A percentile compares a stretch with the other conserved stretches of the same genome.
These are phyloP conservation scores for Extremus antarcticus DNA, from an alignment of 495 filamentous ascomycete species.

Conservation along the genomic window DNA sequence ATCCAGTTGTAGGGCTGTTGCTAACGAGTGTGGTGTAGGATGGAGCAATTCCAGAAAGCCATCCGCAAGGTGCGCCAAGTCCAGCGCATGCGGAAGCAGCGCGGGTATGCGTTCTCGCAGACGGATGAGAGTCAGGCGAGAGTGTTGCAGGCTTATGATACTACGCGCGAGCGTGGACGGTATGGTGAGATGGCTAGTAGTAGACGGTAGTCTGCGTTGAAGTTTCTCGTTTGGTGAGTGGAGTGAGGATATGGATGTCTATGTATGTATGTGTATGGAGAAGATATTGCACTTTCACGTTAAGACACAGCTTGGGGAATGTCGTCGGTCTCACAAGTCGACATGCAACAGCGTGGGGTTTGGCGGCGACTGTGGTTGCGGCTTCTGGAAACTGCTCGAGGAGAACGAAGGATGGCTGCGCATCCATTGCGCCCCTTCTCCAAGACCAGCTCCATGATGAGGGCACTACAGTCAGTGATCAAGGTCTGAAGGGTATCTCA, in stretches of 20 bases:
- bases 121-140: constrained; percentile 91
- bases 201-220: neutral
- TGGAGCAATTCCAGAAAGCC: constrained; percentile 99
- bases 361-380: too few species aligned
- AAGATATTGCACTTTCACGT: too few species aligned
- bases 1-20: neutral
- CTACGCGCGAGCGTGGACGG: constrained; percentile 76
- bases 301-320: too few species aligned
- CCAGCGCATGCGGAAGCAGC: constrained; percentile 98
- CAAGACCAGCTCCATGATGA: too few species aligned
- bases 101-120: constrained; percentile 96
- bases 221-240: neutral
- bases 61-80: constrained; percentile 98
- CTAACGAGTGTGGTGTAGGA: too few species aligned
- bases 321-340: too few species aligned
- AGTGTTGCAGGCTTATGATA: constrained; percentile 94
- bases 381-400: too few species aligned
- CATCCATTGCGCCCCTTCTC: too few species aligned
- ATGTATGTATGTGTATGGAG: constrained; percentile 1
- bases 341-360: too few species aligned
- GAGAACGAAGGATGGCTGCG: too few species aligned
- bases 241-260: neutral
- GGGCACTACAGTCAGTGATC: too few species aligned
- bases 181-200: constrained; percentile 92
- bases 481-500: too few species aligned